Base-by-base conservation (phyloP, 2,329 filamentous ascomycete species). In the Paraconiothyrium sp. region DNA sequence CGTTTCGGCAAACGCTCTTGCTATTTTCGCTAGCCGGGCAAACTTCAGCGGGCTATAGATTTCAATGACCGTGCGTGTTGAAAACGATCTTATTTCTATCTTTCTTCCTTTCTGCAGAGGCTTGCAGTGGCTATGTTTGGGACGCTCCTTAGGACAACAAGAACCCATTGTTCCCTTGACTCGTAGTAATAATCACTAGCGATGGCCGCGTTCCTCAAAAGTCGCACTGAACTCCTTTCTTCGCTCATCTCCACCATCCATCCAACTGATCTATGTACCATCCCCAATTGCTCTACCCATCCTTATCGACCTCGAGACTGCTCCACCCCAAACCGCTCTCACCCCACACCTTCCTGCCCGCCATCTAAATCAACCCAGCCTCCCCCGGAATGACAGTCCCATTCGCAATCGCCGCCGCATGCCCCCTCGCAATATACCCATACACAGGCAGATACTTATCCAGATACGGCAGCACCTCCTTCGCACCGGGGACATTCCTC, bases 361-460 rank as follows among this genome's bases (percentile, higher is more conserved):
- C 35, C 20, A 13, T 43, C 43, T 63, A 64, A 30, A 74, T 70
- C 35, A 76, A 63, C 5, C 56, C 73, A 65, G 63, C 80, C 79
- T 91, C 84, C 0, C 89, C 87, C 1, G 85, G 81, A 16, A 84
- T 71, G 10, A 91, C 66, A 0, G 84, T 87, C 0, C 89, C 89
- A 51, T 89, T 88, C 58, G 81, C 69, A 44, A 90, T 79, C 4
- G 89, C 88, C 11, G 84, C 86, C 4, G 81, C 84, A 72, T 92
- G 89, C 6, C 81, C 84, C 57, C 89, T 79, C 24, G 89, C 89
- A 56, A 91, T 73, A 72, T 85, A 83, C 1, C 87, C 89, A 74
- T 91, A 92, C 32, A 84, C 86, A 2, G 90, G 89, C 72, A 86
- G 81, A 71, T 89, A 90, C 78, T 81, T 81, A 73, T 90, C 88